Evolutionary conservation across 306 rosid species (phyloP), one percentile per base, ranked within the genome.

Genomic region (Vigna trinervia): DNA sequence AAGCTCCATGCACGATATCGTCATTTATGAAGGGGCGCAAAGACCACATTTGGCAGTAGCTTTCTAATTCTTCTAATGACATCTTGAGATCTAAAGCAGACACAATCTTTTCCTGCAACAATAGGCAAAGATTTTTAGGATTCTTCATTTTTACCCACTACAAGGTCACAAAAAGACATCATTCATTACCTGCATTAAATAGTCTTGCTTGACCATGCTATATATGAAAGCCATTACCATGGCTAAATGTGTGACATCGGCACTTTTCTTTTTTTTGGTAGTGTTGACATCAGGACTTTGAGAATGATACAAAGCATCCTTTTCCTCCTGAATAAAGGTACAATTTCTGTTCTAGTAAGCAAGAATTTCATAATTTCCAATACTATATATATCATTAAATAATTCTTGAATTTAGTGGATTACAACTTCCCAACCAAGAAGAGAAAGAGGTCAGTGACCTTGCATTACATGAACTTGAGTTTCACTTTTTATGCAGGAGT

Each of bases 41-140:
- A 19, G 93, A 87, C 98, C 97, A 92, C 97, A 94, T 88, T 12
- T 84, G 80, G 84, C 90, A 74, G 88, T 87, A 94, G 80, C 87
- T 84, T 77, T 81, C 92, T n/a, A 94, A 67, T 63, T 92, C 96
- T 70, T 86, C 91, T 1, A 92, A 78, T 12, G 91, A 60, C 47
- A 86, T 65, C 75, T 86, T 85, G 73, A 72, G 85, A 81, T 84
- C 88, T 57, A 90, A 74, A 39, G 89, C 89, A 54, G 84, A 89
- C 68, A 94, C 80, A 8, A 92, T 88, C 83, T 78, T 89, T 81
- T 87, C 93, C 98, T 94, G 86, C 71, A 87, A 43, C 41, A 63
- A 39, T 36, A 39, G 77, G 28, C 5, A 13, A 54, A 14, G n/a
- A 66, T 46, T 71, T 64, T 34, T 67, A 47, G 64, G 50, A 52